Conservation (phyloP, 345 rosid species). For the Cardiospermum halicacabum region DNA sequence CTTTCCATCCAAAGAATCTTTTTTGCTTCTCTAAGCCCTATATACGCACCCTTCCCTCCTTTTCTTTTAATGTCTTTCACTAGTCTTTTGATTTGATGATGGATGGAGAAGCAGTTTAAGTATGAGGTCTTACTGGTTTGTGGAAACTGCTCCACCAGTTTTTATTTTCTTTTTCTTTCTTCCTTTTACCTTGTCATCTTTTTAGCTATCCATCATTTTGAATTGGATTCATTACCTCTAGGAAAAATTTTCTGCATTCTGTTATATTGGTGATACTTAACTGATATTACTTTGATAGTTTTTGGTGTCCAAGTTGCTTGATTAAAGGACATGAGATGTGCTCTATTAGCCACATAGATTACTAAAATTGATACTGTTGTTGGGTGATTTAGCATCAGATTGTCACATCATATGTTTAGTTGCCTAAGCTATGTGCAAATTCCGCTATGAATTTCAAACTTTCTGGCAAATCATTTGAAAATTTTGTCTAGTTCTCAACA, state of each 20-base stretch:
- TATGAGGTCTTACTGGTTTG: not conserved
- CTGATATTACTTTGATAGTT: not conserved
- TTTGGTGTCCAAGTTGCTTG: not conserved
- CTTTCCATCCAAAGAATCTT: not conserved
- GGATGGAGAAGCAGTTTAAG: slow-evolving; percentile 1
- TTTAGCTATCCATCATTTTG: not conserved
- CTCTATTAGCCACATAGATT: not conserved
- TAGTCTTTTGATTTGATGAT: not conserved
- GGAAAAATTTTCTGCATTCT: not conserved
- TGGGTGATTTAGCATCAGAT: not conserved
- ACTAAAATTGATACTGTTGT: not conserved
- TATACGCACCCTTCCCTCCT: not conserved
- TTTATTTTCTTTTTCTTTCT: no score
- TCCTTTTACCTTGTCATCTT: no score
- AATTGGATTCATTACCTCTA: not conserved
- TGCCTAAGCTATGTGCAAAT: not conserved
- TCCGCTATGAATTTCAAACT: not conserved
- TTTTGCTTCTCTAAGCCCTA: not conserved
- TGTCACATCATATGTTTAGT: not conserved
- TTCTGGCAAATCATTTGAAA: not conserved
- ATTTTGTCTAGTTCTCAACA: not conserved
- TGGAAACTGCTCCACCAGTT: not conserved
- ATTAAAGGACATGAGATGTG: not conserved
- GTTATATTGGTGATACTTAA: not conserved
- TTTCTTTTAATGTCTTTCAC: not conserved